phyloP scores from a whole-genome alignment of 2,329 filamentous ascomycete genomes.

The Penicillium polonicum region DNA sequence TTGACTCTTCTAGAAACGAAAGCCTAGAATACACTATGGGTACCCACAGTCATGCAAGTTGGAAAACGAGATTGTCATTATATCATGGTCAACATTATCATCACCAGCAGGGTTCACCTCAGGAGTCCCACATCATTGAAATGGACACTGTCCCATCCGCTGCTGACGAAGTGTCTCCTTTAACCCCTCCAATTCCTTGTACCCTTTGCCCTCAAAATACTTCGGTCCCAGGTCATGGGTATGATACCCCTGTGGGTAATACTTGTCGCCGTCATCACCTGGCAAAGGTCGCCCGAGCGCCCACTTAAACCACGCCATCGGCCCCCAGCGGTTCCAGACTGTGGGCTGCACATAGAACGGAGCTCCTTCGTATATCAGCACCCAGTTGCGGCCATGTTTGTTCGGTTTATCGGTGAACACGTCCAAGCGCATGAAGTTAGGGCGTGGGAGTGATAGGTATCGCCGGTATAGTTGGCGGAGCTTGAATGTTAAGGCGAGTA shows the following conservation, averaged over 20 bases:
- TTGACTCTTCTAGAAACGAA: background rate
- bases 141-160: conserved; percentile 49
- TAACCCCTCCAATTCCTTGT: conserved; percentile 27
- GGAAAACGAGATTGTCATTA: background rate
- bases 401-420: conserved; percentile 51
- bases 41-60: background rate
- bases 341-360: conserved; percentile 65
- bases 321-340: conserved; percentile 62
- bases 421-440: conserved; percentile 38
- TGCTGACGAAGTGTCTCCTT: conserved; percentile 46
- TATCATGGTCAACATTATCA: background rate
- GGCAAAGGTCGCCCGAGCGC: conserved; percentile 48
- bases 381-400: conserved; percentile 54
- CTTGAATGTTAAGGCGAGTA: conserved; percentile 50
- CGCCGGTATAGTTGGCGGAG: conserved; percentile 56
- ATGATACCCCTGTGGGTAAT: conserved; percentile 50
- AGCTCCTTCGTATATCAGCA: conserved; percentile 55
- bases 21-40: background rate
- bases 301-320: conserved; percentile 50
- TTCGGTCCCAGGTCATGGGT: conserved; percentile 62
- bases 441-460: conserved; percentile 61
- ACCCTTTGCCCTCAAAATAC: conserved; percentile 53
- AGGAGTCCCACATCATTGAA: conserved; percentile 20
- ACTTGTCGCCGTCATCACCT: conserved; percentile 49
- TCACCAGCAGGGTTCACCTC: background rate